Evolutionary conservation across 495 filamentous ascomycete species (phyloP).

Genomic region (Cetradonia linearis): DNA sequence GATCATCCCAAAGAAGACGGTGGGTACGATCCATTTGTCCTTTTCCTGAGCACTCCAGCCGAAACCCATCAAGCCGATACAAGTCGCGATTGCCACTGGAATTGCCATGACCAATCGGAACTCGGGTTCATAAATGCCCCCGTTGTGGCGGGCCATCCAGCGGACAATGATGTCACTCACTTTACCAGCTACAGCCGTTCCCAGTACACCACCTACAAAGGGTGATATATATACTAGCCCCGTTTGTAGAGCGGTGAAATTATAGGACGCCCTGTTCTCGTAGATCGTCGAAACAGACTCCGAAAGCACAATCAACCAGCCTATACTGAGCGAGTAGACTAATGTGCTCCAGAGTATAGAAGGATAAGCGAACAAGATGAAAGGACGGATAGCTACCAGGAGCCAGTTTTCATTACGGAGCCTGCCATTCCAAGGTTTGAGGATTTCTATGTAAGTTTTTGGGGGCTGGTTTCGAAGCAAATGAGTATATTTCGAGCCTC

Average conservation of each 20-base stretch:
- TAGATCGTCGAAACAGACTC: conserved; percentile 75
- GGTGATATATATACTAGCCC: conserved; percentile 86
- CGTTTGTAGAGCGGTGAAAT: conserved; percentile 68
- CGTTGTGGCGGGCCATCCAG: conserved; percentile 72
- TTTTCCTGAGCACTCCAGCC: conserved; percentile 72
- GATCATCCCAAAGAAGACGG: conserved; percentile 82
- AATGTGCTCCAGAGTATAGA: conserved; percentile 82
- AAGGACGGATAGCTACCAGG: conserved; percentile 63
- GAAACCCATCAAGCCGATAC: conserved; percentile 83
- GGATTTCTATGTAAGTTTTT: conserved; percentile 57
- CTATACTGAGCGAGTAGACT: conserved; percentile 81
- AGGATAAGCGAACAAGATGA: conserved; percentile 80
- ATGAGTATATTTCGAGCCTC: conserved; percentile 45
- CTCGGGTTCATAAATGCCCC: conserved; percentile 90
- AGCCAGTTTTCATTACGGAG: conserved; percentile 71
- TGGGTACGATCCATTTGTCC: conserved; percentile 86
- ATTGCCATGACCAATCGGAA: conserved; percentile 87
- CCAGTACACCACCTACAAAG: conserved; percentile 79
- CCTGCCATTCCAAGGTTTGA: conserved; percentile 66
- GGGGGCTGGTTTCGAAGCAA: conserved; percentile 48
- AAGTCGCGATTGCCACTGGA: conserved; percentile 68
- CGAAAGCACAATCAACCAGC: conserved; percentile 92
- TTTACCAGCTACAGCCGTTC: conserved; percentile 82
- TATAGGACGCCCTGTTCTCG: conserved; percentile 52
- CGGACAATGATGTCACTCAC: conserved; percentile 76